These are phyloP conservation scores for Peribolospora kevripleyi DNA, from an alignment of 768 basidiomycete species.

Conservation along the genomic window DNA sequence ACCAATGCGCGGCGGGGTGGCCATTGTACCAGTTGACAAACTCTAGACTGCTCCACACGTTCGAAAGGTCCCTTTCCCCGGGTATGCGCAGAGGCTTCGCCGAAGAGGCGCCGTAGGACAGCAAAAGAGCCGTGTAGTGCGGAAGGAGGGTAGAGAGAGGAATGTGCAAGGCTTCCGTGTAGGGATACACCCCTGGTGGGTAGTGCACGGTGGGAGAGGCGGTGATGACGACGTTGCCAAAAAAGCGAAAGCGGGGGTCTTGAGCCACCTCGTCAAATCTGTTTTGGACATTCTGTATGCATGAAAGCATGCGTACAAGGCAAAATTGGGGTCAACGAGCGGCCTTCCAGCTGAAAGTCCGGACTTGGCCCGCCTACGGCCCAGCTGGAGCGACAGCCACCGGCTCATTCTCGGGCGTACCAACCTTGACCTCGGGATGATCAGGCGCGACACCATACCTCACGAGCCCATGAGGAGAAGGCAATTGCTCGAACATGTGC, in stretches of 20 bases:
- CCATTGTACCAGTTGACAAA: slow-evolving; percentile 93
- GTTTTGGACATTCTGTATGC: slow-evolving; percentile 68
- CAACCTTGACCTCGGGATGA: slow-evolving; percentile 90
- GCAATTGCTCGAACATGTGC: slow-evolving; percentile 75
- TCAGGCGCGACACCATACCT: slow-evolving; percentile 94
- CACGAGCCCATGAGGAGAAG: slow-evolving; percentile 83
- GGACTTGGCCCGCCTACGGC: background rate
- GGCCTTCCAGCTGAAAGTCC: background rate
- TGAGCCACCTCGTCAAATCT: slow-evolving; percentile 64
- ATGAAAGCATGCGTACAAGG: slow-evolving; percentile 3
- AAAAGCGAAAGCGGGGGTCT: slow-evolving; percentile 67
- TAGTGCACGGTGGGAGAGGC: slow-evolving; percentile 5
- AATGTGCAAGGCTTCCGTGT: slow-evolving; percentile 25
- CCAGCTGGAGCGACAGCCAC: background rate
- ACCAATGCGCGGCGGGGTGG: slow-evolving; percentile 38
- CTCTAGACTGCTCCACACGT: slow-evolving; percentile 47
- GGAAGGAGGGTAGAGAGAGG: slow-evolving; percentile 36
- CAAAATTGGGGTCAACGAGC: background rate
- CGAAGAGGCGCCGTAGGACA: slow-evolving; percentile 62
- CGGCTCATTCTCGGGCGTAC: slow-evolving; percentile 3
- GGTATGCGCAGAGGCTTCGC: slow-evolving; percentile 32
- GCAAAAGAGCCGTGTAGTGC: slow-evolving; percentile 62
- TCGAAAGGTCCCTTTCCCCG: slow-evolving; percentile 23
- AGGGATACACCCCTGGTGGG: background rate
- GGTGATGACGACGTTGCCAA: slow-evolving; percentile 48